Evolutionary conservation across 768 basidiomycete species (phyloP).

Genomic region (Termitomyces sp.): DNA sequence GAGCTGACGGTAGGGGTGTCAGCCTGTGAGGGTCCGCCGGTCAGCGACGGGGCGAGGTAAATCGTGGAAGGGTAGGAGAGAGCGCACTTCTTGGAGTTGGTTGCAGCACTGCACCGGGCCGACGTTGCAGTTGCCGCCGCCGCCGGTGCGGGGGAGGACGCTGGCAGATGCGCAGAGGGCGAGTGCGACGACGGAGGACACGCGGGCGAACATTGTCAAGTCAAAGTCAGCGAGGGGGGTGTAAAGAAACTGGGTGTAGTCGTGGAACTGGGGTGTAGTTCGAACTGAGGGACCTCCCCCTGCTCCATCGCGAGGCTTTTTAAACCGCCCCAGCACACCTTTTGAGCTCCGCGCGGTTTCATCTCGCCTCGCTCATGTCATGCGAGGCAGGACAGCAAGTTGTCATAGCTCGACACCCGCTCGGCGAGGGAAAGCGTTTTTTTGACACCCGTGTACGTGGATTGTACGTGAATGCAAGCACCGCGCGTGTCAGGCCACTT

Average conservation of each 20-base stretch:
- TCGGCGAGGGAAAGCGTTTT: not conserved
- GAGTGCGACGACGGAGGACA: constrained; percentile 5
- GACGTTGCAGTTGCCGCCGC: constrained; percentile 10
- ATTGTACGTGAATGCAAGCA: not conserved
- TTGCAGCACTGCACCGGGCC: constrained; percentile 16
- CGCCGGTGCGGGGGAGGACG: constrained; percentile 5
- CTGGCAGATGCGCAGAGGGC: constrained; percentile 9
- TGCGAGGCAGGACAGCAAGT: not conserved
- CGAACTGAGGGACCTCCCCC: not conserved
- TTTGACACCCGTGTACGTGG: not conserved
- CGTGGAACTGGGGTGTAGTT: not conserved
- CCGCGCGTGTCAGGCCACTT: not conserved
- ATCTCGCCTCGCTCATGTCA: not conserved
- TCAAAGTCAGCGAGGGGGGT: not conserved
- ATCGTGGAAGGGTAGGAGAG: not conserved
- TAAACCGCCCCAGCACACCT: not conserved
- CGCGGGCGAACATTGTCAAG: constrained; percentile 9
- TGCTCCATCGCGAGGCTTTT: not conserved
- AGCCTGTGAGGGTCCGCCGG: not conserved
- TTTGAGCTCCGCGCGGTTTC: not conserved
- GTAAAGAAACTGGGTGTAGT: not conserved
- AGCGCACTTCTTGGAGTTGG: not conserved
- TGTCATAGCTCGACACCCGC: not conserved
- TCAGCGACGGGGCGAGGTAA: not conserved
- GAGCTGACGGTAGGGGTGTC: not conserved